phyloP scores from a whole-genome alignment of 345 rosid species.

The Citrus sp. region DNA sequence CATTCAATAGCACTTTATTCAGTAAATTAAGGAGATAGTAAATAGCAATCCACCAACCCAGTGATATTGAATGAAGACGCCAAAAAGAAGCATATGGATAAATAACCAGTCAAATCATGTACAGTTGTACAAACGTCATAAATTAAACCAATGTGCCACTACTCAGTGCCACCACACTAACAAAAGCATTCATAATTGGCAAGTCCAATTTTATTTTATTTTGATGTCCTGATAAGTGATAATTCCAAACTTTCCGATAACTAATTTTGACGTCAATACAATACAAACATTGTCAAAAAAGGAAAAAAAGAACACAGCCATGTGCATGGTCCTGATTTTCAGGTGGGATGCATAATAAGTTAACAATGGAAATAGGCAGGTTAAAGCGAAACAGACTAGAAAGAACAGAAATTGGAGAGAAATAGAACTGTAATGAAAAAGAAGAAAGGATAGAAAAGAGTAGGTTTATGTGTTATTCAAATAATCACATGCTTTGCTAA shows the following conservation, averaged over 20 bases:
- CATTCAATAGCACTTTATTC: conserved; percentile 2
- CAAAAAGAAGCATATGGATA: neutral
- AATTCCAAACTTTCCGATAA: neutral
- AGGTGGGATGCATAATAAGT: neutral
- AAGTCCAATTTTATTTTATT: neutral
- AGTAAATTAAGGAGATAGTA: neutral
- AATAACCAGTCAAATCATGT: neutral
- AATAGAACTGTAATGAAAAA: neutral
- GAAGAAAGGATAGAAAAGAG: neutral
- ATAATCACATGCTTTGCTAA: neutral
- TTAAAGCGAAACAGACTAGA: neutral
- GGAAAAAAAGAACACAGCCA: neutral
- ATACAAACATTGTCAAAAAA: neutral
- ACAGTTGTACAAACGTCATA: neutral
- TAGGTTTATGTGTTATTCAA: neutral
- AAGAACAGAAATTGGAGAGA: neutral
- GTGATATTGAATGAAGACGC: neutral
- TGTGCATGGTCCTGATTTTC: neutral
- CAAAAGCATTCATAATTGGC: neutral
- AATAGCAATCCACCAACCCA: neutral
- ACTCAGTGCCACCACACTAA: neutral
- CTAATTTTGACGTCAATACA: neutral
- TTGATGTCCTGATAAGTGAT: neutral
- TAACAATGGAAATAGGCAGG: neutral
- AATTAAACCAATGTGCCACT: neutral